A percentile compares a stretch with the other conserved stretches of the same genome.
phyloP scores from a whole-genome alignment of 306 rosid genomes.

The Cotoneaster glaucophyllus region DNA sequence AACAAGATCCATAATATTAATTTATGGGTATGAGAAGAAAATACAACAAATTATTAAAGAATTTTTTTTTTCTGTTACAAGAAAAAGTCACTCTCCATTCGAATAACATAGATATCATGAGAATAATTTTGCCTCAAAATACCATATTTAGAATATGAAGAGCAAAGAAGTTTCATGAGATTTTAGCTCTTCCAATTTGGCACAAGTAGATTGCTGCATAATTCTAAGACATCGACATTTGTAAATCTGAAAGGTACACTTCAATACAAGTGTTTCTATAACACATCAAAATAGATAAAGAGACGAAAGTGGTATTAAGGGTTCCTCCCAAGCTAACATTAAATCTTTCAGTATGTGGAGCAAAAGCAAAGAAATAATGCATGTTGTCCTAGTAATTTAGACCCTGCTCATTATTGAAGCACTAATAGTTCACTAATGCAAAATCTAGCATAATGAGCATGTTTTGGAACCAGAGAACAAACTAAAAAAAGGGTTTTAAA shows the following conservation, averaged over 20 bases:
- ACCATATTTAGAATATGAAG: background rate
- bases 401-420: too few species aligned
- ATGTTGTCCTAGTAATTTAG: background rate
- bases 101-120: background rate
- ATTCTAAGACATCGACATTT: background rate
- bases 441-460: background rate
- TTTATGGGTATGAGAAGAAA: background rate
- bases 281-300: background rate
- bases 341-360: background rate
- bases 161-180: background rate
- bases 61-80: background rate
- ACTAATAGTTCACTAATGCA: background rate
- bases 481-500: background rate
- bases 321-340: background rate
- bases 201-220: background rate
- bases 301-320: background rate
- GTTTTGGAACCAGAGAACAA: background rate
- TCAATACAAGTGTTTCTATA: background rate
- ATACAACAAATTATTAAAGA: background rate
- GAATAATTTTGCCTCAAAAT: background rate
- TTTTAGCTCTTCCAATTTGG: background rate
- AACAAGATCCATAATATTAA: slow-evolving; percentile 7
- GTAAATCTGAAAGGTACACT: background rate
- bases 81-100: background rate
- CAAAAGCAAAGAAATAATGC: background rate